Percentiles rank a stretch among this genome's conserved stretches.
Conservation (phyloP, 2,329 filamentous ascomycete species). For the Aspergillus terreus region DNA sequence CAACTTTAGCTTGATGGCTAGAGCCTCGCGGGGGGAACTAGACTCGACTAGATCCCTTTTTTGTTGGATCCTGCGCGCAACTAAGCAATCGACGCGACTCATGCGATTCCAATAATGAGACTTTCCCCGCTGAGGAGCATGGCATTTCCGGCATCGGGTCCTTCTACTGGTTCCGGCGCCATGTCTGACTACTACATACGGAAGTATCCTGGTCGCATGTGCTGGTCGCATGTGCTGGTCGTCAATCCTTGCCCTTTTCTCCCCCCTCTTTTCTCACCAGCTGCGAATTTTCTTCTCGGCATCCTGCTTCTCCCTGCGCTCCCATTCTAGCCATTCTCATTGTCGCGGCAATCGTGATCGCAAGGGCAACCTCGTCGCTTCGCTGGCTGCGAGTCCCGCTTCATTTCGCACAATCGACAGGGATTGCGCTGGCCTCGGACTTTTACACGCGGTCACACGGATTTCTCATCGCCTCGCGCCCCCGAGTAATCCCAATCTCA, state of each 20-base stretch:
- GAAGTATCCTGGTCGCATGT: background rate
- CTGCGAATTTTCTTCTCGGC: background rate
- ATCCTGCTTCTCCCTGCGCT: constrained; percentile 4
- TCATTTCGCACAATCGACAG: background rate
- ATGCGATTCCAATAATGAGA: background rate
- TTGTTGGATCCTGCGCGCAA: background rate
- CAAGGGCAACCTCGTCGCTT: too few species aligned
- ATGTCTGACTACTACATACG: background rate
- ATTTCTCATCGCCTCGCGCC: background rate
- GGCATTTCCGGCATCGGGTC: background rate
- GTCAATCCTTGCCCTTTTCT: background rate
- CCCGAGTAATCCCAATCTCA: background rate
- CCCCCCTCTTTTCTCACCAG: constrained; percentile 1
- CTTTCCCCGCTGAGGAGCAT: background rate
- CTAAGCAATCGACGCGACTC: background rate
- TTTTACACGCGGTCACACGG: background rate
- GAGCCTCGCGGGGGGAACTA: too few species aligned
- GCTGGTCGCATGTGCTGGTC: too few species aligned
- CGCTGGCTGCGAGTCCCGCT: too few species aligned
- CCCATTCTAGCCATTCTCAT: background rate
- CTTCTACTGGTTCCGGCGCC: background rate
- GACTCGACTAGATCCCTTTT: background rate
- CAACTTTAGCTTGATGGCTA: background rate
- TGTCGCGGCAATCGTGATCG: background rate
- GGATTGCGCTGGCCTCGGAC: background rate